Conservation (phyloP, 2,329 filamentous ascomycete species). For the Ceratocystis papillata region DNA sequence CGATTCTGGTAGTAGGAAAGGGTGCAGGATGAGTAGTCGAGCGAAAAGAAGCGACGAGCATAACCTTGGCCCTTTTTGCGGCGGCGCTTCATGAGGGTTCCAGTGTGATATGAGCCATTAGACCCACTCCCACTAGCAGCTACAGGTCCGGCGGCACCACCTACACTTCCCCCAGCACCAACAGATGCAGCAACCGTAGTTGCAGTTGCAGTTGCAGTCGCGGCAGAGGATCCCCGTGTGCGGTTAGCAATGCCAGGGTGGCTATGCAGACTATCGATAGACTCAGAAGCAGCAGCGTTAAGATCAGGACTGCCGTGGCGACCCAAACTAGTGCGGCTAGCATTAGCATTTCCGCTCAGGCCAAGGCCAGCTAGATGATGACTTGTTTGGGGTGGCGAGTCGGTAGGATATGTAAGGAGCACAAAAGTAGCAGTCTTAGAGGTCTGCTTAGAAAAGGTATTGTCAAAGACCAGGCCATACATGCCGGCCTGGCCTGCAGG, state of each 20-base stretch:
- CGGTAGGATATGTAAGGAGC: conserved; percentile 83
- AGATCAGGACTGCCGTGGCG: conserved; percentile 39
- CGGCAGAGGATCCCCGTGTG: conserved; percentile 40
- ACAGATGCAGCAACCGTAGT: not conserved
- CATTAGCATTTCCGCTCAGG: conserved; percentile 27
- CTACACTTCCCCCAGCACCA: not conserved
- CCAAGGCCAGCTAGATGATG: conserved; percentile 53
- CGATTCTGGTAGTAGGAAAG: conserved; percentile 94
- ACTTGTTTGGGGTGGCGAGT: conserved; percentile 62
- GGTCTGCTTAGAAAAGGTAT: conserved; percentile 91
- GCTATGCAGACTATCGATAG: conserved; percentile 51
- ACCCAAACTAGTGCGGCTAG: conserved; percentile 44
- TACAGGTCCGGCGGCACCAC: not conserved
- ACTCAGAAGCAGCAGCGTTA: conserved; percentile 41
- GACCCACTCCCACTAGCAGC: not conserved
- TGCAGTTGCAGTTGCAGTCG: conserved; percentile 28
- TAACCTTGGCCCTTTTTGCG: conserved; percentile 91
- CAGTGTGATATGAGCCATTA: conserved; percentile 59
- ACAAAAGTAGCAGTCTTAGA: conserved; percentile 94
- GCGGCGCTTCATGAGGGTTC: conserved; percentile 75
- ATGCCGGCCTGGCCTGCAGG: conserved; percentile 66
- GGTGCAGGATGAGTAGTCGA: conserved; percentile 89
- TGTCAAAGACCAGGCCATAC: conserved; percentile 95
- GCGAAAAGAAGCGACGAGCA: conserved; percentile 85
- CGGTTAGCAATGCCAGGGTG: conserved; percentile 32